Base-by-base conservation (phyloP, 192 early-diverging fungal species). In the Chytriomyces sp. region DNA sequence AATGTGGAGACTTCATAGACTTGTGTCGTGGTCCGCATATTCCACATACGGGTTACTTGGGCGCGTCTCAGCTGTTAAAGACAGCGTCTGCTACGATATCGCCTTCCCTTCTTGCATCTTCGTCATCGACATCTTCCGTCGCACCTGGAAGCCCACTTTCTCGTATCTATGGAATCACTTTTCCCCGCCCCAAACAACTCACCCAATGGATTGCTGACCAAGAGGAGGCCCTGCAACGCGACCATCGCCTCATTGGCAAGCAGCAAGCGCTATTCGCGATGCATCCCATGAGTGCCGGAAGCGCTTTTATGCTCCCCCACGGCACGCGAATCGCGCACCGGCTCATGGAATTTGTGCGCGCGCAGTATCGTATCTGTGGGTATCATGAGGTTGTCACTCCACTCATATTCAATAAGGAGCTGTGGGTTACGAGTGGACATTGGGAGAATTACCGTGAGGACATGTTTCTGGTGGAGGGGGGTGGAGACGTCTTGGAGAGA, bases 391-490 rank as follows among this genome's bases (percentile, higher is more conserved):
- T 98, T 32, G 92, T 92, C 75, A 92, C 94, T 1, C 96, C 96
- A 12, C 81, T 95, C 36, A 87, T 98, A 68, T 98, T 92, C 80
- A 94, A 95, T 76, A 93, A 93, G 75, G 88, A 89, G 64, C 76
- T 98, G 41, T 98, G 96, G 96, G 93, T 93, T 78, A 93, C 85
- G 0, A 90, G 88, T 31, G 96, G 96, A 0, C 96, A 98, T 75
- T 98, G 96, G 96, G 88, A 96, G 63, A 96, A 98, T 73, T 98
- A 98, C 75, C 87, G 85, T 74, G 93, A 93, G 17, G 93, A 96
- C 71, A 98, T 98, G 94, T 98, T 94, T 77, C 82, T 76, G 52
- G 73, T 82, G 10, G 30, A 7, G 56, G 49, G 55, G n/a, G 65
- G 53, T 32, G 19, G 12, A 25, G 12, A 58, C 26, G 25, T 7